These are phyloP conservation scores for Viola odorata DNA, from an alignment of 345 rosid genomes.

Conservation along the genomic window DNA sequence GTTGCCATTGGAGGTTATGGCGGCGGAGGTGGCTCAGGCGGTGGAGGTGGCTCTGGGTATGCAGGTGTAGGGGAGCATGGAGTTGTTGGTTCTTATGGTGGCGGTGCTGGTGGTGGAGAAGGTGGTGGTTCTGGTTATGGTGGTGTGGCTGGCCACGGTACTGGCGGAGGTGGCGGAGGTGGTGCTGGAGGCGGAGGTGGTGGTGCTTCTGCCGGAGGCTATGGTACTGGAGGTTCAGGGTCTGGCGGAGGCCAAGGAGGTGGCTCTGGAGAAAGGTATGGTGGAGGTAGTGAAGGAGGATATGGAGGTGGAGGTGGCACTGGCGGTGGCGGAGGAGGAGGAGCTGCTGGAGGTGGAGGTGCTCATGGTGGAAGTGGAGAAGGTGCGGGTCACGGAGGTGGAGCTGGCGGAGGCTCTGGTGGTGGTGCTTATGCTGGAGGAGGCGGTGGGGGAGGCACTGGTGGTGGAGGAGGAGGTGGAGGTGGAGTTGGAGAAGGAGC, in stretches of 20 bases:
- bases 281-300: conserved; percentile 1
- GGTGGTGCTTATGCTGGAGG: conserved; percentile 9
- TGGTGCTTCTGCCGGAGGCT: conserved; percentile 2
- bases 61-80: conserved; percentile 12
- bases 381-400: conserved; percentile 4
- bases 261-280: conserved; percentile 7
- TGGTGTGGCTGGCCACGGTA: conserved; percentile 10
- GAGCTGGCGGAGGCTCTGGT: conserved; percentile 11
- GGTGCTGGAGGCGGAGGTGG: conserved; percentile 7
- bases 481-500: conserved; percentile 17
- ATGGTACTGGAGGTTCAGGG: conserved; percentile 5
- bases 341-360: conserved; percentile 13
- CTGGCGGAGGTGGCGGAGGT: background rate
- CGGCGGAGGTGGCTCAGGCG: conserved; percentile 15
- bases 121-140: conserved; percentile 16
- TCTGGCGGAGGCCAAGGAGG: conserved; percentile 9
- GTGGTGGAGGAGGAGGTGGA: conserved; percentile 2
- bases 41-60: conserved; percentile 7
- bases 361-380: conserved; percentile 14
- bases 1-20: background rate
- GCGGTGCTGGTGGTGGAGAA: conserved; percentile 11
- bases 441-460: background rate
- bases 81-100: background rate
- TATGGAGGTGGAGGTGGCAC: conserved; percentile 9
- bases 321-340: conserved; percentile 16